These are phyloP conservation scores for Tolypocladium album DNA, from an alignment of 2,329 filamentous ascomycete species.

Conservation along the genomic window DNA sequence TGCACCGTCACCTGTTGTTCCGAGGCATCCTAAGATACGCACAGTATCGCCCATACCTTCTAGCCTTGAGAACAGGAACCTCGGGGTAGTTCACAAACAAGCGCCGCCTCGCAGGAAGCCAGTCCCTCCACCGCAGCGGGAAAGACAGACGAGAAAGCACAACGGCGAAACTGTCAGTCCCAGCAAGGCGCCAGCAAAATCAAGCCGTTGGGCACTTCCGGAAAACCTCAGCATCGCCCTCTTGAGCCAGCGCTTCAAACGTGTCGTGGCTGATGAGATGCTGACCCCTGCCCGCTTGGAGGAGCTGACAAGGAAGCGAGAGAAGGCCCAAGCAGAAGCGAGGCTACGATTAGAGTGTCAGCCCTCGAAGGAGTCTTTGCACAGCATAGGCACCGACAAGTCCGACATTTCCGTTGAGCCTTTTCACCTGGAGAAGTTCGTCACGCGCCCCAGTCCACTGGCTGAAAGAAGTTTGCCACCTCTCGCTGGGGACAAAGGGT, in stretches of 20 bases:
- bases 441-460: conserved; percentile 27
- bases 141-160: not conserved
- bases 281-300: conserved; percentile 41
- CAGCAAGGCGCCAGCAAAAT: conserved; percentile 5
- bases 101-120: not conserved
- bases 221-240: conserved; percentile 49
- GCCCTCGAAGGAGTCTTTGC: conserved; percentile 12
- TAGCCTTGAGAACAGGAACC: not conserved
- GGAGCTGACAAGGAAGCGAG: conserved; percentile 27
- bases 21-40: not conserved
- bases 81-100: not conserved
- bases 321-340: conserved; percentile 13
- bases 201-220: conserved; percentile 39
- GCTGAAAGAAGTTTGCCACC: conserved; percentile 9
- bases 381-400: conserved; percentile 12
- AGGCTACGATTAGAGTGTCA: conserved; percentile 7
- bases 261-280: conserved; percentile 49
- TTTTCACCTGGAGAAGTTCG: conserved; percentile 37
- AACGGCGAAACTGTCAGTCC: not conserved
- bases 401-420: conserved; percentile 32
- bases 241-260: conserved; percentile 41
- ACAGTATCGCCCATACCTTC: not conserved
- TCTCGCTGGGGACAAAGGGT: not conserved
- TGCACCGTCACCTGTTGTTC: conserved; percentile 7
- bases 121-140: not conserved